These are phyloP conservation scores for Bonia amplexicaulis DNA, from an alignment of 176 grass and related monocot genomes.

Conservation along the genomic window DNA sequence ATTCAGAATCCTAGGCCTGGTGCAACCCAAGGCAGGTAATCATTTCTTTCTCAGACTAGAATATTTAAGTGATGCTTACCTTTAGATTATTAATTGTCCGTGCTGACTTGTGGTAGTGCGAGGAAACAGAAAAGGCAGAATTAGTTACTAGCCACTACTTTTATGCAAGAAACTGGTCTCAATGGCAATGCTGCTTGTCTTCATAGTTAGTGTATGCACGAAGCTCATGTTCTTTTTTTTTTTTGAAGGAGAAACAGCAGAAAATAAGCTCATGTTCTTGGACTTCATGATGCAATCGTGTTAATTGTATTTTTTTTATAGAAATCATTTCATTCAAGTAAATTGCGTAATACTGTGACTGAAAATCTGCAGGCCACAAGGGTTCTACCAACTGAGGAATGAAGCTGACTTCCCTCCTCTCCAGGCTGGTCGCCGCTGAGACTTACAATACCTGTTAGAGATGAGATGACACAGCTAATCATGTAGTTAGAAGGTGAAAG, in stretches of 20 bases:
- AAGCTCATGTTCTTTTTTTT: not conserved
- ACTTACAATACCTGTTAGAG: constrained; percentile 13
- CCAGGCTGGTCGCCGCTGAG: constrained; percentile 7
- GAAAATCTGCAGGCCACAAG: constrained; percentile 34
- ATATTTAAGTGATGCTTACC: not conserved
- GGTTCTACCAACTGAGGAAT: constrained; percentile 40
- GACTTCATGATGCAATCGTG: not conserved
- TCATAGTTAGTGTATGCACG: not conserved
- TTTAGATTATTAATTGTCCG: not conserved
- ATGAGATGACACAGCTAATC: constrained; percentile 29
- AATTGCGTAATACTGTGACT: not conserved
- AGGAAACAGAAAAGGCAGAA: not conserved
- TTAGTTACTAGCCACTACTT: not conserved
- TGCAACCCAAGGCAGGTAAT: constrained; percentile 22
- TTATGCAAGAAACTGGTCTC: not conserved
- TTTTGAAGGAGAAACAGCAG: too few species aligned
- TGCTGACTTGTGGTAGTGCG: not conserved
- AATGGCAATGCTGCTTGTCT: not conserved
- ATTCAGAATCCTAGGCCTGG: not conserved
- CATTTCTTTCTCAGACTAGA: not conserved
- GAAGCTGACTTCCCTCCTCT: constrained; percentile 76
- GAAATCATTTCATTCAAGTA: not conserved
- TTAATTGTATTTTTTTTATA: not conserved
- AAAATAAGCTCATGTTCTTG: not conserved
- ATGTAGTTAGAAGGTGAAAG: not conserved